phyloP scores from a whole-genome alignment of 805 yeast species.

The Suhomyces sp. region DNA sequence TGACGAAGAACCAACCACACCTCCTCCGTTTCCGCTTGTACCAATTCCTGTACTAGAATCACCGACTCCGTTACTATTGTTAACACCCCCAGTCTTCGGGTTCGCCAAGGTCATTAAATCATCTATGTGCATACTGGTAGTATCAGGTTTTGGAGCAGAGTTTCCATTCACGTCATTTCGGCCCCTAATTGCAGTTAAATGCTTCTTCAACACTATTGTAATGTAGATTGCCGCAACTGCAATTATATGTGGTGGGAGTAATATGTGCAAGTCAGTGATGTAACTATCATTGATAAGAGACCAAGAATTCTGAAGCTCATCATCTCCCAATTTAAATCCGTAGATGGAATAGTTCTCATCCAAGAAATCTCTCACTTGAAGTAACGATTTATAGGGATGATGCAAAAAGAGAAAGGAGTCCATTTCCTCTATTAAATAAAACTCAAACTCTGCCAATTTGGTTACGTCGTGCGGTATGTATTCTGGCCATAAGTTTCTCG shows the following conservation, averaged over 20 bases:
- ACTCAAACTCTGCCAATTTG: constrained; percentile 92
- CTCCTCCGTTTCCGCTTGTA: too few relatives aligned
- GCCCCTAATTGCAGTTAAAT: constrained; percentile 22
- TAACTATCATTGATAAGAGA: constrained; percentile 86
- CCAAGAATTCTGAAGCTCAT: constrained; percentile 86
- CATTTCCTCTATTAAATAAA: constrained; percentile 86
- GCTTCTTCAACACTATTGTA: constrained; percentile 59
- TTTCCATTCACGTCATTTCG: constrained; percentile 12
- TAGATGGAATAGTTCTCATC: constrained; percentile 24
- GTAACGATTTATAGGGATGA: constrained; percentile 69
- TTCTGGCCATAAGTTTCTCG: constrained; percentile 92
- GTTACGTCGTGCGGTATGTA: constrained; percentile 89
- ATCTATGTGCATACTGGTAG: constrained; percentile 33
- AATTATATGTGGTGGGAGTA: constrained; percentile 86
- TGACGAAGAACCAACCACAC: too few relatives aligned
- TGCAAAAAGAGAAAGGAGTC: constrained; percentile 68
- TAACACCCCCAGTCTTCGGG: constrained; percentile 2
- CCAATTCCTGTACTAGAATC: too few relatives aligned
- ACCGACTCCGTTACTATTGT: background rate
- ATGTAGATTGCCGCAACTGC: constrained; percentile 82
- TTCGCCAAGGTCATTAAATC: constrained; percentile 32
- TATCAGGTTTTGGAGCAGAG: constrained; percentile 4
- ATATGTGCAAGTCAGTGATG: constrained; percentile 78
- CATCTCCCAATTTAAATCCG: constrained; percentile 46
- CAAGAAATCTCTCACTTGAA: constrained; percentile 50